Evolutionary conservation across 176 grass and related monocot species (phyloP), one percentile per base, ranked within the genome.

Genomic region (Ampelocalamus luodianensis): DNA sequence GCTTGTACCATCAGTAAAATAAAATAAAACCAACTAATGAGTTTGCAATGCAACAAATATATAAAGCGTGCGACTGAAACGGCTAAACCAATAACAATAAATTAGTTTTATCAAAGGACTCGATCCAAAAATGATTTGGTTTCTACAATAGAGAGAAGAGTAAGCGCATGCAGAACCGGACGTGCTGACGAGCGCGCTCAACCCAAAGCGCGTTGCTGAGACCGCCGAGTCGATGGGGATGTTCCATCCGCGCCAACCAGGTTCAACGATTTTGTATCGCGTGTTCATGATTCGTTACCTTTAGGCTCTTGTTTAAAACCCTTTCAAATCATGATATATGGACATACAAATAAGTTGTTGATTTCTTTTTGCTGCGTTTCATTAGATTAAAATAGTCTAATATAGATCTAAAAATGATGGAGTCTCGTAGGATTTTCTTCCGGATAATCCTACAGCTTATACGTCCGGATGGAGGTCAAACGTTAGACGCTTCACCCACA

Each of bases 151-250:
- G 9, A 16, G 17, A 45, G 49, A 56, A 77, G 32, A 56, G 14
- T 36, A 53, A 24, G 56, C 37, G 37, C 4, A 11, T 49, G 69
- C 18, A 29, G 22, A 59, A 24, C 56, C 56, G 56, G 56, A 10
- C 56, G 56, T 11, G 56, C 56, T 51, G 81, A 83, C 55, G 55
- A 73, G 42, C 11, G 81, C 69, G 81, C 69, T 64, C 39, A 65
- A 74, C 55, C 68, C 4, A 73, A 83, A 73, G 17, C 26, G 5
- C 46, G 13, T 10, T 17, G 74, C 50, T 1, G 3, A 1, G 8
- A 23, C 8, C 22, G 56, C 22, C 54, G 20, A 56, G 53, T 22
- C 8, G 38, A 55, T 48, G 24, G 26, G 2, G 59, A 79, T 64
- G 56, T 48, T 65, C 27, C 12, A 24, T 43, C 36, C n/a, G 37